Base-by-base conservation (phyloP, 2,329 filamentous ascomycete genomes). In the Xylaria hypoxylon region DNA sequence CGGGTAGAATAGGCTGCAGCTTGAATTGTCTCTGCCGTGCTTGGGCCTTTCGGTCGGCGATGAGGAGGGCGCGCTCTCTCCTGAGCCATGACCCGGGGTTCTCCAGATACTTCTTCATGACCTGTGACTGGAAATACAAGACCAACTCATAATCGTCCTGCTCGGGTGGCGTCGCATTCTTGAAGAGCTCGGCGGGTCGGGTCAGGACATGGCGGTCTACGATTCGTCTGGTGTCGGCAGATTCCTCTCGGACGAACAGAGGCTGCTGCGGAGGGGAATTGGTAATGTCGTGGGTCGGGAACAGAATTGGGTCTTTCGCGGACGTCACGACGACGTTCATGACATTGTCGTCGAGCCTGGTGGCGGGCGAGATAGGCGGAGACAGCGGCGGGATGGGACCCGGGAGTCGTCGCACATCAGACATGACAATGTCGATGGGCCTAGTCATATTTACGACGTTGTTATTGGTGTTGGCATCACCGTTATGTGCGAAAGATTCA, bases 271-370 rank as follows among this genome's bases (percentile, higher is more conserved):
- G 75, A 5, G 82, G 79, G 50, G 81, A 81, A 11, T 78, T 71
- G 2, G 78, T 53, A 44, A 75, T 65, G 13, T 87, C 85, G 42
- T 82, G 81, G 42, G 73, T 60, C 10, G 87, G 86, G 70, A 87
- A 90, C 35, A 90, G 78, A 38, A 90, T 87, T 1, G 87, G 87
- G 67, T 89, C 87, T 69, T 82, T 81, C 61, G 83, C 75, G 2
- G 78, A 72, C 15, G 78, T 78, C 40, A 78, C 73, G 35, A 70
- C 74, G 50, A 75, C 72, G 33, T 76, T 67, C 35, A 68, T 58
- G 33, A 59, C 63, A 38, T 70, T 75, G 53, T 81, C 77, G 56
- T 80, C 77, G 2, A 77, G 68, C 59, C 81, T 82, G 65, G 79
- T 82, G 63, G 81, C 82, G 10, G 85, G 85, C 35, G 87, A 89